A percentile compares a stretch with the other conserved stretches of the same genome.
Evolutionary conservation across 495 filamentous ascomycete species (phyloP).

Genomic region (Daldinia caldariorum): DNA sequence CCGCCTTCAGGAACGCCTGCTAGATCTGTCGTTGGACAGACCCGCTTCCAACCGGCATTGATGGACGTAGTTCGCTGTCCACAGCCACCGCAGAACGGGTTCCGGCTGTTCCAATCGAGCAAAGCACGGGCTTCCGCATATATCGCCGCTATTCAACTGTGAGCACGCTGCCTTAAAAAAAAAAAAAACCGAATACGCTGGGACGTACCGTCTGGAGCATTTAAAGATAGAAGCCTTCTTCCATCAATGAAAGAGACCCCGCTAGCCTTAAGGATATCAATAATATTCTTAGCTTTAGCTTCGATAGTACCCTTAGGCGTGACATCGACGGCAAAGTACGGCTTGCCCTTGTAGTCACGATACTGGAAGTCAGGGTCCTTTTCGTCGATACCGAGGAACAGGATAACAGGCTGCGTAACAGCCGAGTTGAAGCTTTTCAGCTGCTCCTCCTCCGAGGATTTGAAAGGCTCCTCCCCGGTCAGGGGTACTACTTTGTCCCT

Average conservation of each 20-base stretch:
- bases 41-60: slow-evolving; percentile 89
- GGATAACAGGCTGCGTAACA: slow-evolving; percentile 68
- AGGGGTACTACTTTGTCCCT: slow-evolving; percentile 72
- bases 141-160: slow-evolving; percentile 72
- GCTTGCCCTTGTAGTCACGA: slow-evolving; percentile 72
- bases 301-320: slow-evolving; percentile 74
- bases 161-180: slow-evolving; percentile 1
- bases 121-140: slow-evolving; percentile 91
- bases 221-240: slow-evolving; percentile 52
- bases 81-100: slow-evolving; percentile 86
- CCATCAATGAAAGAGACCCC: slow-evolving; percentile 44
- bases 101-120: slow-evolving; percentile 93
- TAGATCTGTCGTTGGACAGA: slow-evolving; percentile 82
- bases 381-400: slow-evolving; percentile 92
- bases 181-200: not conserved
- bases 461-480: slow-evolving; percentile 77
- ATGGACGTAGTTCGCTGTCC: slow-evolving; percentile 84
- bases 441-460: slow-evolving; percentile 74
- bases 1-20: slow-evolving; percentile 55
- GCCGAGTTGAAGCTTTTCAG: slow-evolving; percentile 78
- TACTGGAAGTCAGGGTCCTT: slow-evolving; percentile 58
- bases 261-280: slow-evolving; percentile 46
- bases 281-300: slow-evolving; percentile 63
- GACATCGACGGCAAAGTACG: slow-evolving; percentile 90
- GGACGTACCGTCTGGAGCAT: slow-evolving; percentile 55